phyloP scores from a whole-genome alignment of 768 basidiomycete species.

The Suillus subalutaceus region DNA sequence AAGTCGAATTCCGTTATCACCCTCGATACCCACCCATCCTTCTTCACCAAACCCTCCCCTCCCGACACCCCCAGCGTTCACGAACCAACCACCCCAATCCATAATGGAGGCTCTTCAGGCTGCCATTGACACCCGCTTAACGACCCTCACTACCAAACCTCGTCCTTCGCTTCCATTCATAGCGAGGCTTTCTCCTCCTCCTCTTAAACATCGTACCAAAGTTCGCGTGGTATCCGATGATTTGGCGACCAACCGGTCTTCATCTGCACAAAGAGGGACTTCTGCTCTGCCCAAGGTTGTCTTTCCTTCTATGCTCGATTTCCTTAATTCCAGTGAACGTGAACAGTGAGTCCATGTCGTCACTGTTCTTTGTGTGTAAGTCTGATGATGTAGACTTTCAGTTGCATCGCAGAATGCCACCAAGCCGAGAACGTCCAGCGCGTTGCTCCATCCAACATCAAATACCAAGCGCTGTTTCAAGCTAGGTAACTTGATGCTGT shows the following conservation, averaged over 20 bases:
- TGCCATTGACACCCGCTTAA: constrained; percentile 21
- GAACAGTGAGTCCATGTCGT: constrained; percentile 7
- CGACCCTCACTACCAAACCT: constrained; percentile 11
- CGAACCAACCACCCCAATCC: constrained; percentile 17
- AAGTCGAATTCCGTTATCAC: constrained; percentile 32
- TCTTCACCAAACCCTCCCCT: constrained; percentile 20
- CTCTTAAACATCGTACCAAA: neutral
- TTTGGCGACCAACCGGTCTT: neutral
- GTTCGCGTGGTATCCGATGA: neutral
- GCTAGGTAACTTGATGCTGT: constrained; percentile 87
- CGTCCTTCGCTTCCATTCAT: neutral
- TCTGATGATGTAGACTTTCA: constrained; percentile 2
- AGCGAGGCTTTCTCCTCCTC: neutral
- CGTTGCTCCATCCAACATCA: constrained; percentile 12
- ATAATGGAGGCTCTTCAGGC: constrained; percentile 27
- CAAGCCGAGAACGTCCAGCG: constrained; percentile 17
- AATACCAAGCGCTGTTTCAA: constrained; percentile 26
- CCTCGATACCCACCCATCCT: constrained; percentile 21
- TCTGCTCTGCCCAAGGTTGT: constrained; percentile 11
- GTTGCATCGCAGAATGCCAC: neutral
- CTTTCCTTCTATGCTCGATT: constrained; percentile 17
- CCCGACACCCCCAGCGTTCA: constrained; percentile 5
- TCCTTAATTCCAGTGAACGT: constrained; percentile 8
- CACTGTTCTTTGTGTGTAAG: neutral
- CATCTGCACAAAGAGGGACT: neutral